A percentile compares a stretch with the other conserved stretches of the same genome.
Conservation (phyloP, 2,329 filamentous ascomycete species). For the Trichoderma hamatum region DNA sequence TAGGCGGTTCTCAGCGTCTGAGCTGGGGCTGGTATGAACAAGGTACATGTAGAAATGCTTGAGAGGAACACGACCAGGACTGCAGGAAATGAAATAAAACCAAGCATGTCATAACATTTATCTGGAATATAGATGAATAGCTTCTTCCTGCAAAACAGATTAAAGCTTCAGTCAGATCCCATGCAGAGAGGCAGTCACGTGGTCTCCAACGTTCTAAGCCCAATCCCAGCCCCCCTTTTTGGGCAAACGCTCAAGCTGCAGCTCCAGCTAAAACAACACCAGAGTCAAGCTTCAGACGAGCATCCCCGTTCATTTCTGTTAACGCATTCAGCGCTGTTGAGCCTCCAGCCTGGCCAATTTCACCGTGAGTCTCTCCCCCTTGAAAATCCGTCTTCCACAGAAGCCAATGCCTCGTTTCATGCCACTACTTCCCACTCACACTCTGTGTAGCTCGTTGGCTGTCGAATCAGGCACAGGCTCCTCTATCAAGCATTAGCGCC, state of each 20-base stretch:
- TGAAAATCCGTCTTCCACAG: neutral
- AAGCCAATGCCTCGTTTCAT: neutral
- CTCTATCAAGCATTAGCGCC: slow-evolving; percentile 22
- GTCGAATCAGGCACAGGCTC: slow-evolving; percentile 1
- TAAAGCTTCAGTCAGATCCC: neutral
- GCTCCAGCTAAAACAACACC: slow-evolving; percentile 15
- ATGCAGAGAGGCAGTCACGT: slow-evolving; percentile 7
- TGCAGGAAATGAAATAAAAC: neutral
- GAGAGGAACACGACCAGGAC: no score
- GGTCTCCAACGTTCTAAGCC: neutral
- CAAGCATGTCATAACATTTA: neutral
- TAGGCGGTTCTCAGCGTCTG: neutral
- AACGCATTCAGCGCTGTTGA: neutral
- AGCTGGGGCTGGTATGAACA: neutral
- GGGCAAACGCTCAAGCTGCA: slow-evolving; percentile 13
- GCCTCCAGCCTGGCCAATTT: neutral
- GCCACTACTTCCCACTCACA: neutral
- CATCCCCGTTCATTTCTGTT: slow-evolving; percentile 24
- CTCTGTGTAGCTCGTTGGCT: slow-evolving; percentile 10
- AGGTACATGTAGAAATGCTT: neutral
- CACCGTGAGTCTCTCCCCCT: neutral
- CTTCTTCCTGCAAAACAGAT: neutral
- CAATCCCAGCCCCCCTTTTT: slow-evolving; percentile 17
- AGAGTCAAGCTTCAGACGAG: neutral
- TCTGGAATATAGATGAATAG: neutral